phyloP scores from a whole-genome alignment of 2,329 filamentous ascomycete genomes.

The Westerdykella sp. region DNA sequence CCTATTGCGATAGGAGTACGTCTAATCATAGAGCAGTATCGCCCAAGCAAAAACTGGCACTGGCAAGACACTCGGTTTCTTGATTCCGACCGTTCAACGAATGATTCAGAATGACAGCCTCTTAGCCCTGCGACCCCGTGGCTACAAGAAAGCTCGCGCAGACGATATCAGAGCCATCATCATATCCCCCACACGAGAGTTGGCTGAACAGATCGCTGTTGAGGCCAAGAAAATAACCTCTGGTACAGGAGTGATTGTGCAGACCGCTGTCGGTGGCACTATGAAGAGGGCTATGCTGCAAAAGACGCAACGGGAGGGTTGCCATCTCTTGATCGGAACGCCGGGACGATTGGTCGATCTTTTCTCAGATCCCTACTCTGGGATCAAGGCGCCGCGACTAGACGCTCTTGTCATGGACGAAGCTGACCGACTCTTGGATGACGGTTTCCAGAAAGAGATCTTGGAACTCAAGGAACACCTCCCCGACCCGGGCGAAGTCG shows the following conservation, averaged over 20 bases:
- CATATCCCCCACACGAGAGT: slow-evolving; percentile 57
- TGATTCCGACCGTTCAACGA: slow-evolving; percentile 77
- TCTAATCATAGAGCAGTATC: slow-evolving; percentile 40
- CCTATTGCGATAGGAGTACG: neutral
- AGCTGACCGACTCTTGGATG: slow-evolving; percentile 61
- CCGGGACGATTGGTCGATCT: slow-evolving; percentile 83
- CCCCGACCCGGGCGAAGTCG: slow-evolving; percentile 56
- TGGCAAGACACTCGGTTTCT: slow-evolving; percentile 91
- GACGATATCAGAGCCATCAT: slow-evolving; percentile 55
- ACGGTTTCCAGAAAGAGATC: slow-evolving; percentile 47
- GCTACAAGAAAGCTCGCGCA: slow-evolving; percentile 38
- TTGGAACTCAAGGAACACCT: slow-evolving; percentile 47
- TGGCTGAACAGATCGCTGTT: slow-evolving; percentile 58
- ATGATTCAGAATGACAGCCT: slow-evolving; percentile 60
- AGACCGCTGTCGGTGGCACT: slow-evolving; percentile 87
- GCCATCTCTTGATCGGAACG: slow-evolving; percentile 84
- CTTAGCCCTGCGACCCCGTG: slow-evolving; percentile 47
- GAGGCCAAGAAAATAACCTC: slow-evolving; percentile 66
- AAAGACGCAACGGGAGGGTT: slow-evolving; percentile 66
- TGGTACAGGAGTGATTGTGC: slow-evolving; percentile 61
- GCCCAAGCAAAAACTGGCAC: slow-evolving; percentile 96
- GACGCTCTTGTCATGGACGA: slow-evolving; percentile 59
- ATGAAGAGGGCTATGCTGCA: slow-evolving; percentile 63
- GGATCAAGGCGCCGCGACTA: slow-evolving; percentile 58
- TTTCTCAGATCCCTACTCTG: slow-evolving; percentile 57